Percentiles rank a stretch among this genome's conserved stretches.
phyloP scores from a whole-genome alignment of 1,139 yeast genomes.

The Protomyces lactucae-debilis region DNA sequence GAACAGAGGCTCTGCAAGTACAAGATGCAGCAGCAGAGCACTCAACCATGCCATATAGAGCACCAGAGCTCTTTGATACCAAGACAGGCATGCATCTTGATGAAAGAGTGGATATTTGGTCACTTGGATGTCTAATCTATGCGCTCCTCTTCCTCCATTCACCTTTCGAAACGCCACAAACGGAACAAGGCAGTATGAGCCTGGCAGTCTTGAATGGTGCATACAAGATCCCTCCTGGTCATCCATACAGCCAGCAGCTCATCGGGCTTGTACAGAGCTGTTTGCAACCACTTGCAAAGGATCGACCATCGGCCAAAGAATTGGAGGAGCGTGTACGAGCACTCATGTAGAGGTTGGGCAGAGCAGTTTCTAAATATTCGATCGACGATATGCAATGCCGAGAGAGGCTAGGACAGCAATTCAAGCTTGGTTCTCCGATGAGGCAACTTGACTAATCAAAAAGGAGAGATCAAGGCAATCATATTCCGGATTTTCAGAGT shows the following conservation, averaged over 20 bases:
- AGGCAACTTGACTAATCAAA: too few relatives aligned
- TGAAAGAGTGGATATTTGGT: slow-evolving; percentile 66
- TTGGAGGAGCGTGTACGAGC: slow-evolving; percentile 42
- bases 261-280: slow-evolving; percentile 56
- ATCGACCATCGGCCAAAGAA: slow-evolving; percentile 61
- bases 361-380: too few relatives aligned
- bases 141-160: slow-evolving; percentile 71
- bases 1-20: slow-evolving; percentile 67
- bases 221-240: slow-evolving; percentile 57
- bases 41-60: slow-evolving; percentile 80
- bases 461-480: too few relatives aligned
- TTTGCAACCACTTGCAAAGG: slow-evolving; percentile 53
- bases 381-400: too few relatives aligned
- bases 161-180: slow-evolving; percentile 75
- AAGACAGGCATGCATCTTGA: slow-evolving; percentile 58
- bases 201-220: slow-evolving; percentile 72
- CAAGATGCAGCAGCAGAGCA: slow-evolving; percentile 82
- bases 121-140: slow-evolving; percentile 77
- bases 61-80: slow-evolving; percentile 83
- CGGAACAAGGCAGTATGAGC: slow-evolving; percentile 75
- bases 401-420: too few relatives aligned
- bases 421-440: too few relatives aligned
- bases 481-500: too few relatives aligned
- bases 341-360: background rate
- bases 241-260: slow-evolving; percentile 53